Base-by-base conservation (phyloP, 495 filamentous ascomycete genomes). In the Xylaria sp. region DNA sequence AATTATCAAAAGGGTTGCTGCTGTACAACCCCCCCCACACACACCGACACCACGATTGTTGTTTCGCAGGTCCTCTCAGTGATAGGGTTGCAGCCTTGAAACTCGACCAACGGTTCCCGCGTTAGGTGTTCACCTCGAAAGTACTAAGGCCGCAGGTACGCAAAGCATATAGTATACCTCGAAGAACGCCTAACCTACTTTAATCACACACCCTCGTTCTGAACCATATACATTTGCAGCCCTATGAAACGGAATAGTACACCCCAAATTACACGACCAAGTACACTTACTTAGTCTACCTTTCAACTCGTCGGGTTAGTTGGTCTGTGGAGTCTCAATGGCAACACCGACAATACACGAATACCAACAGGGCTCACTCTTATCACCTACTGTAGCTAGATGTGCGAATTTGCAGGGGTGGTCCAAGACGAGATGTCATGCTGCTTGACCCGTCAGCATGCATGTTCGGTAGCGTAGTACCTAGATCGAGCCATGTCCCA, bases 1-100 rank as follows among this genome's bases (percentile, higher is more conserved):
- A 52, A 52, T 52, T 21, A 3, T 24, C 14, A 26, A 52, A 52
- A 24, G 21, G 11, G 21, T 11, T 52, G n/a, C n/a, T 58, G 31
- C 53, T 58, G 14, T 58, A 59, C 33, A 8, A 21, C 19, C 12
- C 26, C 26, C 57, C 57, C 15, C 57, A 59, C 57, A 59, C 57
- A 59, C 57, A 37, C 35, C 35, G 3, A 59, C 17, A 21, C 31
- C 52, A 55, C n/a, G n/a, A n/a, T n/a, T n/a, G n/a, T n/a, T n/a
- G n/a, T n/a, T n/a, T n/a, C n/a, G n/a, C n/a, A 14, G 52, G 26
- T 17, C 26, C 31, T 55, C 21, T 8, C 24, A 8, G 24, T 48
- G 44, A n/a, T n/a, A n/a, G 44, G 17, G n/a, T 15, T n/a, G 44
- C n/a, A 48, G 44, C 44, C 9, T 53, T 53, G 24, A 53, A 55